Evolutionary conservation across 2,329 filamentous ascomycete species (phyloP), one percentile per base, ranked within the genome.

Genomic region (Parascedosporium putredinis): DNA sequence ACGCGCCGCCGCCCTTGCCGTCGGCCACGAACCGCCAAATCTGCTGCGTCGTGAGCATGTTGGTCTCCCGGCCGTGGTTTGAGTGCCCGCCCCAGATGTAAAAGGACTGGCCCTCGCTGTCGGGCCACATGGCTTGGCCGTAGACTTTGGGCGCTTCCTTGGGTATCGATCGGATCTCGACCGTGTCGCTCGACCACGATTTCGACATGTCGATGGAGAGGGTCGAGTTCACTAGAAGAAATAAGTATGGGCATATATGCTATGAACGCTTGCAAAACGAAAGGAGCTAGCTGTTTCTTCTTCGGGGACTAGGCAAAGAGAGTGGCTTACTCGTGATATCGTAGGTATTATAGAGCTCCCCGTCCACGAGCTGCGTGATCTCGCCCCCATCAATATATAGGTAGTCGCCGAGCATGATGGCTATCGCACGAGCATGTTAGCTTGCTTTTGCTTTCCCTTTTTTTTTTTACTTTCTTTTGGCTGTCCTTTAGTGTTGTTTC

Each of bases 141-240:
- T 43, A 38, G 33, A 50, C 49, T 3, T 34, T 40, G 3, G 49
- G 42, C 2, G 49, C 31, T 5, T 42, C 25, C 27, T 52, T 54
- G 7, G 50, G 4, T 9, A 49, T 49, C 4, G 25, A 23, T 2
- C 25, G 31, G 16, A 55, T 54, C 5, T 12, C 18, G 14, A 54
- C 51, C 3, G 38, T 40, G 16, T 45, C 18, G 1, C 46, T 36
- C 20, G 40, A 42, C 54, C 54, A 55, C 20, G 50, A 53, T 12
- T 29, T 44, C 4, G 52, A 50, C 4, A 55, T 10, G 47, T 53
- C 46, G 29, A 55, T 51, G 1, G 51, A 54, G 5, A 53, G 42
- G 2, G 54, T 55, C 14, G 49, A 47, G 8, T 55, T 55, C 9
- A 54, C 55, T 52, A 12, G n/a, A n/a, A n/a, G n/a, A n/a, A n/a